Evolutionary conservation across 192 early-diverging fungal genomes (phyloP), one percentile per base, ranked within the genome.

Genomic region (Piromyces sp.): DNA sequence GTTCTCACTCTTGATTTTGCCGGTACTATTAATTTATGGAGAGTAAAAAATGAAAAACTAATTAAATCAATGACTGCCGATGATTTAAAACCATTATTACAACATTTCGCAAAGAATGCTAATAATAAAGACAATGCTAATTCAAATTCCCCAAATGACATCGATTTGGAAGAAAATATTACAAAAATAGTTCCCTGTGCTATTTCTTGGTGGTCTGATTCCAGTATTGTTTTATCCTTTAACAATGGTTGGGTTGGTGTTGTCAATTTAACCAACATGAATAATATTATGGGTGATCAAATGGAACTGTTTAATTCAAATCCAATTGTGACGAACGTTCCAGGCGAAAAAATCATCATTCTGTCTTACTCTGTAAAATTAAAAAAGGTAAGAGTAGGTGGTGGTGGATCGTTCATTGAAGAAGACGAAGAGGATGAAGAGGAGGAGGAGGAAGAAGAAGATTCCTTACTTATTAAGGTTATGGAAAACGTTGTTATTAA

Each of bases 231-330:
- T 4, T 68, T 92, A 22, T 83, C 87, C 9, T 92, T 89, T 78
- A 84, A 83, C 40, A 84, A 89, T 79, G 91, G 91, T 28, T 84
- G 85, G 17, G 82, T 92, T 68, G 85, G 86, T 30, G 87, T 92
- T 38, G 79, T 86, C 2, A 82, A 87, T 33, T 82, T 91, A 29
- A 84, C 89, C 5, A 81, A 87, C 5, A 81, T 89, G 82, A 17
- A 36, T 82, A 68, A 68, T 68, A 68, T 68, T n/a, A n/a, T 68
- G 26, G 51, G 51, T 68, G 51, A 68, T 68, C 51, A 68, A 68
- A 68, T 68, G 51, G 51, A 68, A n/a, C n/a, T 68, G n/a, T 68
- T 68, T 68, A 68, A 68, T 68, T 22, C 26, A 26, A 68, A 68
- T n/a, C 51, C 51, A 11, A 68, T 68, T n/a, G 51, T 68, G 26